phyloP scores from a whole-genome alignment of 192 early-diverging fungal genomes.

The Rhizophlyctis rosea region DNA sequence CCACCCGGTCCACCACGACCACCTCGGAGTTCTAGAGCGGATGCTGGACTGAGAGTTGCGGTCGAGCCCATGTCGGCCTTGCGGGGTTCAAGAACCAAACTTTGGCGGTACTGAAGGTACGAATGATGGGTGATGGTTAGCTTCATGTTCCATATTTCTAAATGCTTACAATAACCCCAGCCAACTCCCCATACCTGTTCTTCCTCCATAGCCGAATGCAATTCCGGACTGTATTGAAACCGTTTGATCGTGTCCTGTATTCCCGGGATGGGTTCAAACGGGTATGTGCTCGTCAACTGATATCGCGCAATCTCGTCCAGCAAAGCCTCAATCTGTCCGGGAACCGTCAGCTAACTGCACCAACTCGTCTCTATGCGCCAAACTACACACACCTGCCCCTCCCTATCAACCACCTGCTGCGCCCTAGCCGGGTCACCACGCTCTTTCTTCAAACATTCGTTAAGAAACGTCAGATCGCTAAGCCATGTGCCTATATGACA shows the following conservation, averaged over 20 bases:
- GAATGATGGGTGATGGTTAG: too few relatives aligned
- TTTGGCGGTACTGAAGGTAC: too few relatives aligned
- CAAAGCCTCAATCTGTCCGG: conserved; percentile 27
- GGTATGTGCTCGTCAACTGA: conserved; percentile 20
- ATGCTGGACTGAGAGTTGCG: too few relatives aligned
- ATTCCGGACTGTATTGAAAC: conserved; percentile 19
- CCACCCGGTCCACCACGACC: too few relatives aligned
- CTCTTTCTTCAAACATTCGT: conserved; percentile 42
- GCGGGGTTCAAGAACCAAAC: too few relatives aligned
- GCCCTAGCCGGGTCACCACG: conserved; percentile 22
- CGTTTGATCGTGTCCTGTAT: conserved; percentile 20
- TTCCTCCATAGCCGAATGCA: conserved; percentile 17
- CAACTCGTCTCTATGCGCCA: not conserved
- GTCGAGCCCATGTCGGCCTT: too few relatives aligned
- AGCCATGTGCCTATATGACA: conserved; percentile 34
- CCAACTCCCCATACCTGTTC: conserved; percentile 24
- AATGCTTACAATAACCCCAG: too few relatives aligned
- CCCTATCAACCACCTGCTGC: conserved; percentile 29
- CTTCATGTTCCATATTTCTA: too few relatives aligned
- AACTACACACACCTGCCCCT: conserved; percentile 18
- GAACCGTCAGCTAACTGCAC: not conserved
- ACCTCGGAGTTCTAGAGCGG: too few relatives aligned
- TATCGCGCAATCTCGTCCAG: conserved; percentile 31
- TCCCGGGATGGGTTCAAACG: conserved; percentile 14
- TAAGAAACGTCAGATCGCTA: conserved; percentile 41